Base-by-base conservation (phyloP, 2,329 filamentous ascomycete genomes). In the Coniella lustricola region DNA sequence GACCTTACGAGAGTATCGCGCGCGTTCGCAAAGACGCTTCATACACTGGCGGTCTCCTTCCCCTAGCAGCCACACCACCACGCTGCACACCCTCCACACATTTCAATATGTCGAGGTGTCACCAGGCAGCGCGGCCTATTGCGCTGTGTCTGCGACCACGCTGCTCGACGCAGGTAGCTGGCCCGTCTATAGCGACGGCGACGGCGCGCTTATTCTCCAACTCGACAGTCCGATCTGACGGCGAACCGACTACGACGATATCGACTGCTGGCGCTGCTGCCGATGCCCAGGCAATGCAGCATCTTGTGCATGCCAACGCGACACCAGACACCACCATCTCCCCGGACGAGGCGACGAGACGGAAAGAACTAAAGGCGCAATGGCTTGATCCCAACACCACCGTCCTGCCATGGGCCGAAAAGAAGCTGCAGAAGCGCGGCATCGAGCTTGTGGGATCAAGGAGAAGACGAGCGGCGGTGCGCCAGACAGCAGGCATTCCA, bases 361-460 rank as follows among this genome's bases (percentile, higher is more conserved):
- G n/a, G 25, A 25, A 37, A 18, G 55, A 59, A 29, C 55, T 70
- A 51, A 64, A 63, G 48, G 65, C 68, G 29, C 64, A 68, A 55
- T 68, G 75, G 57, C 67, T 81, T 56, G 79, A 89, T 62, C 85
- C 84, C n/a, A 72, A 78, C 54, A 81, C 79, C n/a, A 85, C 87
- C 21, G 75, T 79, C 37, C 80, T 74, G 41, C 73, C 71, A 40
- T 75, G 74, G 63, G 74, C 82, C 50, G 86, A 93, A 67, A 75
- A 77, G 55, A 76, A 75, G 53, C 73, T 95, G 46, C 71, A 90
- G 61, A 79, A 79, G 62, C 70, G 77, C 55, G 84, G 87, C 47
- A 75, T 81, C 38, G 75, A 79, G 53, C 89, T 88, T 45, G 73
- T 95, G 59, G 90, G 90, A 44, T 95, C 90, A 39, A 82, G 90